Conservation (phyloP, 2,329 filamentous ascomycete genomes). For the Endothia cerciana region DNA sequence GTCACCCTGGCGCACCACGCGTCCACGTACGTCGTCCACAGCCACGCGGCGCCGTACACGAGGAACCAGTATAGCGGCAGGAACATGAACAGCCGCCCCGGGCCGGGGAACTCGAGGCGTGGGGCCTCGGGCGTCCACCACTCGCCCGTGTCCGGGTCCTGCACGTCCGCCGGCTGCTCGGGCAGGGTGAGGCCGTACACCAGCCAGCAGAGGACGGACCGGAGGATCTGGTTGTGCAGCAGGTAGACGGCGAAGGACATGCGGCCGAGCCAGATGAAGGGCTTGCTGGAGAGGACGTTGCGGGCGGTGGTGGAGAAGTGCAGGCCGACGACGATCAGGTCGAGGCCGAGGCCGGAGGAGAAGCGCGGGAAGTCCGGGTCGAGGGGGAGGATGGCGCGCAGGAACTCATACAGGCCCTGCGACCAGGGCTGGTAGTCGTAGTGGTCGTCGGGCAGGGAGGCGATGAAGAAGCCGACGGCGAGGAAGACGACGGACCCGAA, state of each 20-base stretch:
- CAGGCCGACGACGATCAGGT: conserved; percentile 28
- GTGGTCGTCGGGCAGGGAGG: conserved; percentile 27
- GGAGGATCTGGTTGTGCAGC: conserved; percentile 31
- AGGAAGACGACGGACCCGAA: conserved; percentile 27
- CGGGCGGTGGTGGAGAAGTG: conserved; percentile 28
- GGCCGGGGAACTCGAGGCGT: conserved; percentile 25
- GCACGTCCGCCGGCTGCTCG: conserved; percentile 26
- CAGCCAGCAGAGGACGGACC: conserved; percentile 29
- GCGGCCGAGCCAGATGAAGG: conserved; percentile 29
- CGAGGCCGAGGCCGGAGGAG: conserved; percentile 29
- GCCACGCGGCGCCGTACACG: conserved; percentile 26
- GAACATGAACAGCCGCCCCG: conserved; percentile 24
- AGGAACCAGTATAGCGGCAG: conserved; percentile 28
- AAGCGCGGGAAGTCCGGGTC: conserved; percentile 29
- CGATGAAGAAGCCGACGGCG: conserved; percentile 24
- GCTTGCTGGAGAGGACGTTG: conserved; percentile 26
- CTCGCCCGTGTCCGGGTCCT: conserved; percentile 25
- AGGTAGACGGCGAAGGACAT: conserved; percentile 29
- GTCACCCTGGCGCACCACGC: conserved; percentile 26
- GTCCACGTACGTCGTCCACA: conserved; percentile 29
- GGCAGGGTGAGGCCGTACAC: conserved; percentile 28
- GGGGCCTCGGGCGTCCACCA: conserved; percentile 24
- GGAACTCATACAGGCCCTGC: conserved; percentile 24
- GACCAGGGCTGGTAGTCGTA: conserved; percentile 30
- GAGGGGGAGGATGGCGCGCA: conserved; percentile 26